Evolutionary conservation across 1,284 basidiomycete species (phyloP).

Genomic region (Golubevia sp.): DNA sequence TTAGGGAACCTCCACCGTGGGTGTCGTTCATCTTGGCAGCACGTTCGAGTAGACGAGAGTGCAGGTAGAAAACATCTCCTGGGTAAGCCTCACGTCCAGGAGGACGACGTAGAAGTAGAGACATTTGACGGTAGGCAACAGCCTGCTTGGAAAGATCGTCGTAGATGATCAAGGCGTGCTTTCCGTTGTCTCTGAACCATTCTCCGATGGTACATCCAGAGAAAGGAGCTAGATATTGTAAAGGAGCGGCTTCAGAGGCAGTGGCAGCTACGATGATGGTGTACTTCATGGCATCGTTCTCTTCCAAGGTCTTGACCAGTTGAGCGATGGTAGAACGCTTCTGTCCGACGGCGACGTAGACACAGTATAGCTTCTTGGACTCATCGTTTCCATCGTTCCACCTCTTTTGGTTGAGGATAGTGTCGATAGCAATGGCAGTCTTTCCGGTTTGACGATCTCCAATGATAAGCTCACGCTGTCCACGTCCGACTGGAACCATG

Average conservation of each 20-base stretch:
- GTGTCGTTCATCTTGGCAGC: constrained; percentile 99
- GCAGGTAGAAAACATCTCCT: constrained; percentile 96
- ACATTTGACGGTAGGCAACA: constrained; percentile 99
- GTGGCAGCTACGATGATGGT: constrained; percentile 98
- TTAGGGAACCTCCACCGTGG: constrained; percentile 95
- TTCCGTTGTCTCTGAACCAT: constrained; percentile 99
- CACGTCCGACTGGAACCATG: constrained; percentile 99
- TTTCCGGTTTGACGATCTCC: constrained; percentile 99
- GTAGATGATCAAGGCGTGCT: constrained; percentile 94
- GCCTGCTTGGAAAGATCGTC: constrained; percentile 99
- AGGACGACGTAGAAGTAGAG: constrained; percentile 96
- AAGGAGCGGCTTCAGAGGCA: constrained; percentile 95
- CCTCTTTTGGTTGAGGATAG: constrained; percentile 99
- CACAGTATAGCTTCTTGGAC: constrained; percentile 97
- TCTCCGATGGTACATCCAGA: constrained; percentile 99
- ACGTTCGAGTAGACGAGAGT: constrained; percentile 99
- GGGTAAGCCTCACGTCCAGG: constrained; percentile 99
- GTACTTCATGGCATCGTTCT: constrained; percentile 99
- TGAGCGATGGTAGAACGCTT: constrained; percentile 99
- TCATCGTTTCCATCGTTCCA: constrained; percentile 99
- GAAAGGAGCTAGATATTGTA: constrained; percentile 99
- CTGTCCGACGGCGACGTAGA: constrained; percentile 98
- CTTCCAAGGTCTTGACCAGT: constrained; percentile 98
- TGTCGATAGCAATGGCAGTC: constrained; percentile 98
- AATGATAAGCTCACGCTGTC: constrained; percentile 99